phyloP scores from a whole-genome alignment of 257 asterid species.

The Solanum bulbocastanum region DNA sequence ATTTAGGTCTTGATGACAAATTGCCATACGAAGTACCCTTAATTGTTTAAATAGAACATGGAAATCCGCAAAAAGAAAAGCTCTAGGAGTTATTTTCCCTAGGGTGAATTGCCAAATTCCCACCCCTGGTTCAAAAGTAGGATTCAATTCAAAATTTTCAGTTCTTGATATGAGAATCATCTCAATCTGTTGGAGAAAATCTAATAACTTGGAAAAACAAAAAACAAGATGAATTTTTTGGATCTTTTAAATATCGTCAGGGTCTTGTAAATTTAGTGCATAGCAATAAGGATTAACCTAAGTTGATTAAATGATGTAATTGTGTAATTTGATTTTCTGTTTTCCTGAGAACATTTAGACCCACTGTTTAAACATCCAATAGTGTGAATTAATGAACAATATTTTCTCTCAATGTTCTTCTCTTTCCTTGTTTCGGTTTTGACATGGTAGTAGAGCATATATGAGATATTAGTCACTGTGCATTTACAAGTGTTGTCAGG shows the following conservation, averaged over 20 bases:
- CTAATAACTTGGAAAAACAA: background rate
- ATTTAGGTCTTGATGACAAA: background rate
- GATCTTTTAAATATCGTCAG: background rate
- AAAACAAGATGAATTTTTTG: background rate
- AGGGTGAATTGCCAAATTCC: background rate
- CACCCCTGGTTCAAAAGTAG: background rate
- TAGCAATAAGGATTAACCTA: background rate
- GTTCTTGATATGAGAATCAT: background rate
- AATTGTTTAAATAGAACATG: background rate
- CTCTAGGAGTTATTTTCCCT: background rate
- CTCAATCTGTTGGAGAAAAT: background rate
- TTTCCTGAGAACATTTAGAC: background rate
- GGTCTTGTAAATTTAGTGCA: background rate
- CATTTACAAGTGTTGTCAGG: background rate
- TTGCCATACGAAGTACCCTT: background rate
- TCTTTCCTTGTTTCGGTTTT: background rate
- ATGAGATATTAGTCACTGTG: background rate
- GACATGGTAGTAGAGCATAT: background rate
- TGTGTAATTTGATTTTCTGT: background rate
- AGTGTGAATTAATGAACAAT: background rate
- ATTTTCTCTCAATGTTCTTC: background rate
- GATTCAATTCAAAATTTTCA: background rate
- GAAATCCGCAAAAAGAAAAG: background rate
- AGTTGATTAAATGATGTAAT: background rate
- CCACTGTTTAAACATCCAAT: background rate